A percentile compares a stretch with the other conserved stretches of the same genome.
phyloP scores from a whole-genome alignment of 1,284 basidiomycete genomes.

The Cystobasidiaceae sp. region DNA sequence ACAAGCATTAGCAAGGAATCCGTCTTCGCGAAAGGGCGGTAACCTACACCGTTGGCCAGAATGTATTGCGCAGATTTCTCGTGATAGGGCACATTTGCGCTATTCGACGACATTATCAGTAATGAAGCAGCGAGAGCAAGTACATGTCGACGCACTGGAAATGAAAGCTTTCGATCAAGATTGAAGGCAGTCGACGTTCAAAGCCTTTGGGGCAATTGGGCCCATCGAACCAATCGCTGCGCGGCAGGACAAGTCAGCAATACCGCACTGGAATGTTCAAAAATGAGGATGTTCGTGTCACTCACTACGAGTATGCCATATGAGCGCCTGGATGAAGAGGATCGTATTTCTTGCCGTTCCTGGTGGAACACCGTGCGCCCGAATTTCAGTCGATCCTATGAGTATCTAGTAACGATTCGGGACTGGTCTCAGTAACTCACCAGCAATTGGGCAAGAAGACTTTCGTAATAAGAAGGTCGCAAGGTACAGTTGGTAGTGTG shows the following conservation, averaged over 20 bases:
- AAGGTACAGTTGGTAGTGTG: constrained; percentile 2
- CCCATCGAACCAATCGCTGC: constrained; percentile 6
- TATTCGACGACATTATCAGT: background rate
- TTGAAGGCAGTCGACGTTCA: constrained; percentile 1
- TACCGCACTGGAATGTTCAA: background rate
- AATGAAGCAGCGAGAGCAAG: too few species aligned
- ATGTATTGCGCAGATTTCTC: background rate
- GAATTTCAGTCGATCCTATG: too few species aligned
- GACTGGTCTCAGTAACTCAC: too few species aligned
- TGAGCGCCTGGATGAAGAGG: constrained; percentile 3
- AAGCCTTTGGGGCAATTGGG: constrained; percentile 9
- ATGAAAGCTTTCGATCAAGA: constrained; percentile 12
- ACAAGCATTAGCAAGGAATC: background rate
- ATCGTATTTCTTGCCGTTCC: constrained; percentile 22
- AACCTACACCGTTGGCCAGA: constrained; percentile 3
- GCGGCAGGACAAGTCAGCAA: background rate
- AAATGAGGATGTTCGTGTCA: background rate
- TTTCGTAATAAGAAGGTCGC: constrained; percentile 2
- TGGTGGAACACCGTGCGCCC: too few species aligned
- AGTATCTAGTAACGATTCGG: too few species aligned
- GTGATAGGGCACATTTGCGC: background rate
- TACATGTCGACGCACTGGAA: background rate
- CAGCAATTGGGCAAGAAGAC: constrained; percentile 17
- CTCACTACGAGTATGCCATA: constrained; percentile 8
- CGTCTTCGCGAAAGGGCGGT: background rate